These are phyloP conservation scores for Trichoderma parareesei DNA, from an alignment of 495 filamentous ascomycete species.

Conservation along the genomic window DNA sequence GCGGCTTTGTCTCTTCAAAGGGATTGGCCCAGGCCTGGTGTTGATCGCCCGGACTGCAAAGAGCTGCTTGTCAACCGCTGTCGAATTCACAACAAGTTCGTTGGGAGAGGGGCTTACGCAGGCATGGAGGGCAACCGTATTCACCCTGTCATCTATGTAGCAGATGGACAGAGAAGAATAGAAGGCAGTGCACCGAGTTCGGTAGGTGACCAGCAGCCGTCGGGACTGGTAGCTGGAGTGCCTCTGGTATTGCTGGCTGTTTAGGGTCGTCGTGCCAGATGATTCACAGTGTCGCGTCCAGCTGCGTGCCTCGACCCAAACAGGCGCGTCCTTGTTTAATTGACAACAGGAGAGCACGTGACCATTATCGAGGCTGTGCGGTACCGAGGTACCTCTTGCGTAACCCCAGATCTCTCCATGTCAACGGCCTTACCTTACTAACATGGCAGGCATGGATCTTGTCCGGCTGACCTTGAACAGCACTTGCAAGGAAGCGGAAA, in stretches of 20 bases:
- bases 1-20: slow-evolving; percentile 61
- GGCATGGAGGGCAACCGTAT: slow-evolving; percentile 19
- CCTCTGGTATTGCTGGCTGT: no score
- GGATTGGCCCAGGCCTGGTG: slow-evolving; percentile 59
- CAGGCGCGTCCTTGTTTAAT: slow-evolving; percentile 2
- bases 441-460: neutral
- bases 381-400: neutral
- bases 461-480: neutral
- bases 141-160: neutral
- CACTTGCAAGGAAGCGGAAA: neutral
- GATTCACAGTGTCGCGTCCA: neutral
- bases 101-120: slow-evolving; percentile 19
- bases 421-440: neutral
- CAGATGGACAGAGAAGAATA: neutral
- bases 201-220: neutral
- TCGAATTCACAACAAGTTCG: no score
- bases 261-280: no score
- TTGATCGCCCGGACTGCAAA: slow-evolving; percentile 68
- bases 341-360: slow-evolving; percentile 5
- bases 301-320: neutral
- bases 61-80: slow-evolving; percentile 18
- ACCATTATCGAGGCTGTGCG: neutral
- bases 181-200: neutral
- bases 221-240: neutral
- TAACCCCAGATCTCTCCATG: neutral